Evolutionary conservation across 371 early-diverging fungal genomes (phyloP), one percentile per base, ranked within the genome.

Genomic region (Circinella minor): DNA sequence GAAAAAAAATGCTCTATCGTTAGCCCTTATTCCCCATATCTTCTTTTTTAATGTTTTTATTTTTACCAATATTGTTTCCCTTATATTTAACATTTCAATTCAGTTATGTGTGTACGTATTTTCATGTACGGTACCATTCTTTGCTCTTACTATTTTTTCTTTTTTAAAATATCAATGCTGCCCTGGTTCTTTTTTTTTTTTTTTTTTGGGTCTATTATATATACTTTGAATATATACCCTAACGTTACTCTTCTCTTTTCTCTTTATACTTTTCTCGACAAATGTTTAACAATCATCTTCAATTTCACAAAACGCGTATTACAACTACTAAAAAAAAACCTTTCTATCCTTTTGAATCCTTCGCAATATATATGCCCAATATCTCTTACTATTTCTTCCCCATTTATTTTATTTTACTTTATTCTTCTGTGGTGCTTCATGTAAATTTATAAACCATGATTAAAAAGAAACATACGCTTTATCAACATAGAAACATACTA

Each of bases 391-490:
- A 8, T 46, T 34, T 36, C 36, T 36, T 38, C 13, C 38, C 38
- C 34, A 13, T 66, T 15, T 27, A 34, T 34, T 34, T 34, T 34
- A 27, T 57, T 57, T 34, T 27, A 27, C 27, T 9, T 57, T 27
- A 57, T 57, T 27, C 57, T 57, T 18, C 57, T 57, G 57, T 57
- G 34, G 57, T 57, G 57, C 57, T 57, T 57, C 57, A 34, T 57
- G 57, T 57, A 57, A 57, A 57, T 57, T 57, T 57, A 57, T 57
- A 8, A 4, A 34, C 27, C 57, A 57, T 57, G 57, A 57, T 51
- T 66, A 69, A 54, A 65, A 55, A 65, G 17, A 34, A 54, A 60
- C 59, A 65, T 57, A 57, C 15, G 15, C 9, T 54, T 13, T 54
- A 54, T 54, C 27, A 27, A 27, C 27, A 27, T 27, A 27, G 27